Evolutionary conservation across 225 moss, liverwort and hornwort species (phyloP), one percentile per base, ranked within the genome.

Genomic region (Sphagnum contortum): DNA sequence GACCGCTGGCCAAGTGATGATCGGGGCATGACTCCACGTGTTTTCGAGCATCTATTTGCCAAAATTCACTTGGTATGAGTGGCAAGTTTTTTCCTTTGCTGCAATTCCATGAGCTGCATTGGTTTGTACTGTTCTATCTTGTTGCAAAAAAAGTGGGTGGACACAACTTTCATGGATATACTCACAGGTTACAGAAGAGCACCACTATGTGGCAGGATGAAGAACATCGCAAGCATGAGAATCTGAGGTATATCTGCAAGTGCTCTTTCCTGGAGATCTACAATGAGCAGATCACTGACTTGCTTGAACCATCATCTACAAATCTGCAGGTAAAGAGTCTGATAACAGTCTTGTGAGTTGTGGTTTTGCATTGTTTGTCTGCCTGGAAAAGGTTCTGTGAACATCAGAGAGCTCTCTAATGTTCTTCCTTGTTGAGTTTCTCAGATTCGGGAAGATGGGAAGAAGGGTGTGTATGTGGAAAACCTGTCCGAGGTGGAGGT

Each of bases 221-320:
- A 73, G 77, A 75, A 63, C 60, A 72, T 57, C 79, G 86, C 56
- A 71, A 62, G 6, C 66, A 69, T 65, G 82, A 86, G 76, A 72
- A 77, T 59, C 66, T 86, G 59, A 82, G 79, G 70, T 86, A 75
- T 70, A 48, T 86, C n/a, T 86, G 86, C 77, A 86, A 82, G 69
- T 86, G 86, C 73, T 86, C 82, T 70, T 86, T 82, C 62, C 48
- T 86, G 75, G 86, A 86, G 69, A 86, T 81, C 55, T 82, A 76
- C 12, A 82, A 86, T 66, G 86, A 82, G 71, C 82, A 82, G 79
- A 86, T 86, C 57, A 75, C 77, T 58, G 86, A 86, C 64, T 79
- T 86, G 54, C 60, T 86, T 29, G 82, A 86, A 71, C 86, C 86
- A 62, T 74, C 64, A 66, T 79, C 77, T 44, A 77, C 82, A 48